Conservation (phyloP, 2,329 filamentous ascomycete genomes). For the Eutypella sp. region DNA sequence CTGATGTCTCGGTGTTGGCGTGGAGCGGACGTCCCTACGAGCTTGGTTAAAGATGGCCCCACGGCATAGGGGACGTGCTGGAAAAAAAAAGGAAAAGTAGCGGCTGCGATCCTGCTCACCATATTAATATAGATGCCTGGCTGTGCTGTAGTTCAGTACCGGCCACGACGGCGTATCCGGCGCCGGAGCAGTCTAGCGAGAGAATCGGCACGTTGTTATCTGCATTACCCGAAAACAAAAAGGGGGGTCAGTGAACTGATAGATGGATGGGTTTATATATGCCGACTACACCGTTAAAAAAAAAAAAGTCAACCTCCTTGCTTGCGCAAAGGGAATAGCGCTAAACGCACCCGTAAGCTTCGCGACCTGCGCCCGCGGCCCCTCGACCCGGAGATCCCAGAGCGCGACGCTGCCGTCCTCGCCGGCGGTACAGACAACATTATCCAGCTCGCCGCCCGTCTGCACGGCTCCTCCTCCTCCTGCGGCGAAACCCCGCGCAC, state of each 20-base stretch:
- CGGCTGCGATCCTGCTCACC: slow-evolving; percentile 47
- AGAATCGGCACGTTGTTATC: slow-evolving; percentile 50
- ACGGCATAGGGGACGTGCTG: no score
- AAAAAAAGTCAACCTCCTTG: no score
- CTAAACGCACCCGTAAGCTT: slow-evolving; percentile 43
- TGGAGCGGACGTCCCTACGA: slow-evolving; percentile 52
- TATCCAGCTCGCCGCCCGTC: no score
- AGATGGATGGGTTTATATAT: no score
- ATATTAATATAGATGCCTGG: slow-evolving; percentile 56
- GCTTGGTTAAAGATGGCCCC: slow-evolving; percentile 7
- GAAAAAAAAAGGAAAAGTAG: no score
- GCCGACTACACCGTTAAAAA: no score
- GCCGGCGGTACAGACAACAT: slow-evolving; percentile 63
- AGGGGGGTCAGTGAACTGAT: no score
- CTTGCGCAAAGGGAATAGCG: no score
- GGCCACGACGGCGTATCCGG: slow-evolving; percentile 58
- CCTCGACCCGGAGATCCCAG: slow-evolving; percentile 57
- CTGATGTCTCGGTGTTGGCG: slow-evolving; percentile 41
- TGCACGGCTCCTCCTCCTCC: no score
- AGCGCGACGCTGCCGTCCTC: slow-evolving; percentile 63
- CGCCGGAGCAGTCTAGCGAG: slow-evolving; percentile 57
- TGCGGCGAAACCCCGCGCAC: slow-evolving; percentile 51
- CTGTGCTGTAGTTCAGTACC: slow-evolving; percentile 69
- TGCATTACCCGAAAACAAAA: slow-evolving; percentile 23
- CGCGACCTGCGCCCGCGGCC: slow-evolving; percentile 34